Evolutionary conservation across 495 filamentous ascomycete species (phyloP), one percentile per base, ranked within the genome.

Genomic region (Cetradonia linearis): DNA sequence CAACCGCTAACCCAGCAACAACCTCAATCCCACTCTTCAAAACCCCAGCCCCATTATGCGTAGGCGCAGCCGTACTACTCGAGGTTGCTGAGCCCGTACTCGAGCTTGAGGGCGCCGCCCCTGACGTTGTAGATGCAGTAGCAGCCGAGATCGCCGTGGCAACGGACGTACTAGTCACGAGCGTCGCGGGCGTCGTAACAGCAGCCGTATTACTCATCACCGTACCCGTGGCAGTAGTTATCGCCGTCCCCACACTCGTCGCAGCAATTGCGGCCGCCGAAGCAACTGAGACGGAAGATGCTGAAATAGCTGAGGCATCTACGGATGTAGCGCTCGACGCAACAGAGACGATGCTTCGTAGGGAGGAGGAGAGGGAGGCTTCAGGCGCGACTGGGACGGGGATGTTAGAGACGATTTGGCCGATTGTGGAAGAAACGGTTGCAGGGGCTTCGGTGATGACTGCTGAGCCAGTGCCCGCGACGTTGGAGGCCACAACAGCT

Each of bases 21-120:
- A 16, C 28, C 13, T 50, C 40, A 27, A 61, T 6, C 11, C 50
- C 18, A 3, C n/a, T 34, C 6, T 13, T 61, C 33, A 37, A n/a
- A 1, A 20, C 16, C 37, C 38, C 25, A 31, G 50, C 59, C 11
- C 50, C 20, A 16, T 50, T 55, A 7, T 55, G 38, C 25, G 59
- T 36, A 36, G 62, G 62, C 56, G 62, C 62, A 33, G 58, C 50
- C 9, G 62, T 63, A 56, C 56, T 60, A 23, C 62, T 63, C 14
- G 62, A 20, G 14, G 57, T 49, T 31, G 62, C 30, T 14, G 55
- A 49, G 23, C 42, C 31, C 16, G 59, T 30, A 38, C 49, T 31
- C 5, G 31, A n/a, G 16, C 38, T 60, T 44, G 64, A 49, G 16
- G 48, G n/a, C 10, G 56, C 50, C 23, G 50, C 36, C 5, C 49